phyloP scores from a whole-genome alignment of 2,329 filamentous ascomycete species.

The Botrytis galanthina region DNA sequence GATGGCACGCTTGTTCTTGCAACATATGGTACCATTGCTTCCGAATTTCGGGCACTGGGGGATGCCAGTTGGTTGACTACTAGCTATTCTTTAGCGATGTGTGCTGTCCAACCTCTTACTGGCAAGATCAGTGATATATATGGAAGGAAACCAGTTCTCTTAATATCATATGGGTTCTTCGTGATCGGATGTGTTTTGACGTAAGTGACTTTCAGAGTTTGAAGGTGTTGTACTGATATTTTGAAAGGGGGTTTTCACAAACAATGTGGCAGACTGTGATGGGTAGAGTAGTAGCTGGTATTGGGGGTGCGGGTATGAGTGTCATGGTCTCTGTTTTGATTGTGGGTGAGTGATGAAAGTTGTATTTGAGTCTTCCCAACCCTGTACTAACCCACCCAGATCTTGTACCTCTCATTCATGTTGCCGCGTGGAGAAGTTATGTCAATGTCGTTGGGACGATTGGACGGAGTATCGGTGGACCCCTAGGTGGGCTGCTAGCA shows the following conservation, averaged over 20 bases:
- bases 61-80: constrained; percentile 56
- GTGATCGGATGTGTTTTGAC: constrained; percentile 54
- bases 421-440: constrained; percentile 62
- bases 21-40: constrained; percentile 60
- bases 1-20: constrained; percentile 66
- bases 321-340: constrained; percentile 20
- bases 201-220: neutral
- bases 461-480: constrained; percentile 67
- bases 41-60: constrained; percentile 56
- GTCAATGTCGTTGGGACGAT: constrained; percentile 70
- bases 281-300: constrained; percentile 52
- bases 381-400: neutral
- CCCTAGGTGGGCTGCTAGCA: constrained; percentile 68
- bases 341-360: constrained; percentile 11
- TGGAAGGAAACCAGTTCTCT: constrained; percentile 62
- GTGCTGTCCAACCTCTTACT: constrained; percentile 72
- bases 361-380: neutral
- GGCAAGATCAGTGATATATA: constrained; percentile 71
- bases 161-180: constrained; percentile 64
- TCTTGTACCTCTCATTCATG: constrained; percentile 45
- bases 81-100: constrained; percentile 70
- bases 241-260: constrained; percentile 59
- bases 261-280: constrained; percentile 65
- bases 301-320: constrained; percentile 70
- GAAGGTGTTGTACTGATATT: neutral